Conservation (phyloP, 495 filamentous ascomycete genomes). For the Acidiella bohemica region DNA sequence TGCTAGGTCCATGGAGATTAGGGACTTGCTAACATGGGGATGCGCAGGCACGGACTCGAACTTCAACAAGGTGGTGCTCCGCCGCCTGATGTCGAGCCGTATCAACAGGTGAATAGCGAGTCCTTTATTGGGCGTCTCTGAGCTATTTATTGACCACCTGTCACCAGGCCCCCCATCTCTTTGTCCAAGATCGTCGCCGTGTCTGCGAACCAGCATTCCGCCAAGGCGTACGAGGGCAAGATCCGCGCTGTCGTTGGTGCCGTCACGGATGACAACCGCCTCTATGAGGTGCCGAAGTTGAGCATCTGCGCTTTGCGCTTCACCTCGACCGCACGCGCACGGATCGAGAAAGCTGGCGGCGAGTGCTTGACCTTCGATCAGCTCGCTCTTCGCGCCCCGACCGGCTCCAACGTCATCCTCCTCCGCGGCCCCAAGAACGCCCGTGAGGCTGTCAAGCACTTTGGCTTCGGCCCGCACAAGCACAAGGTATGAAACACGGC, state of each 20-base stretch:
- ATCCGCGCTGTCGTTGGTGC: constrained; percentile 86
- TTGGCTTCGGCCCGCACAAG: constrained; percentile 92
- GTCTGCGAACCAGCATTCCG: constrained; percentile 42
- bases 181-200: constrained; percentile 74
- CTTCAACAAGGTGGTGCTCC: constrained; percentile 96
- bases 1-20: too few relatives aligned
- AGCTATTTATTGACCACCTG: constrained; percentile 43
- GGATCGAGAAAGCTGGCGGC: constrained; percentile 84
- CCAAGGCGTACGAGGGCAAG: constrained; percentile 63
- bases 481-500: constrained; percentile 58
- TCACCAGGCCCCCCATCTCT: constrained; percentile 81
- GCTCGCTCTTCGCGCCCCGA: constrained; percentile 83
- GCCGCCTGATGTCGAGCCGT: constrained; percentile 50
- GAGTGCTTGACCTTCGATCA: constrained; percentile 91
- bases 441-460: constrained; percentile 96
- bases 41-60: constrained; percentile 54
- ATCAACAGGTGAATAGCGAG: constrained; percentile 14
- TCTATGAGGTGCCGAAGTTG: constrained; percentile 77
- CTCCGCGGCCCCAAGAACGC: constrained; percentile 94
- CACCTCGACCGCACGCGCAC: constrained; percentile 85
- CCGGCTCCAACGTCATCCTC: constrained; percentile 85
- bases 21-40: neutral
- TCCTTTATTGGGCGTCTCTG: constrained; percentile 4
- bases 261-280: constrained; percentile 92
- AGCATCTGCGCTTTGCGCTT: constrained; percentile 85